These are phyloP conservation scores for Naematelia aurantialba DNA, from an alignment of 768 basidiomycete genomes.

Conservation along the genomic window DNA sequence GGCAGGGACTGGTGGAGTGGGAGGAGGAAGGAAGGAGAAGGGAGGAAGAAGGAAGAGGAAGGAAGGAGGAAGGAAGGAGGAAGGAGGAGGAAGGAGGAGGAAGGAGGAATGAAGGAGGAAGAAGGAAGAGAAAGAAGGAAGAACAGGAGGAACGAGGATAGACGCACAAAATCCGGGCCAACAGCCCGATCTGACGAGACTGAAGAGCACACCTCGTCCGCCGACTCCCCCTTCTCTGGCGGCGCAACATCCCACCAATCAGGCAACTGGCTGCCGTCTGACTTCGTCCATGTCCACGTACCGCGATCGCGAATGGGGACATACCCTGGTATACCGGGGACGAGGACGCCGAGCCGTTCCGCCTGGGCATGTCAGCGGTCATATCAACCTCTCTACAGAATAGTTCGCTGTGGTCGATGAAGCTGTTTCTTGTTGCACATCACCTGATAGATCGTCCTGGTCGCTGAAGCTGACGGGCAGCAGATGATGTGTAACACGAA, in stretches of 20 bases:
- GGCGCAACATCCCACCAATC: slow-evolving; percentile 41
- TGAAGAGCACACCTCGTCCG: neutral
- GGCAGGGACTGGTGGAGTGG: neutral
- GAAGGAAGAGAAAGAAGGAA: no score
- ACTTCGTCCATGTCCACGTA: slow-evolving; percentile 12
- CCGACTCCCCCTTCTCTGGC: slow-evolving; percentile 3
- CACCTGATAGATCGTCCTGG: no score
- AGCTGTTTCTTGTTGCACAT: no score
- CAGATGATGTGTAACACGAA: neutral
- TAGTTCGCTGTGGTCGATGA: neutral
- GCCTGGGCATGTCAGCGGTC: slow-evolving; percentile 30
- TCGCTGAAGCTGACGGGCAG: neutral
- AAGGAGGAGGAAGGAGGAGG: no score
- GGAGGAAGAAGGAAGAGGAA: no score
- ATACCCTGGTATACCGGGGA: slow-evolving; percentile 43
- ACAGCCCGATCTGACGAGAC: neutral
- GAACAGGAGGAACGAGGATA: no score
- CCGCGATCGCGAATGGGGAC: slow-evolving; percentile 33
- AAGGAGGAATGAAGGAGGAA: no score
- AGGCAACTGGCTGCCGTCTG: slow-evolving; percentile 25
- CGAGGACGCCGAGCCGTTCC: slow-evolving; percentile 34
- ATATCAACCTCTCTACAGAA: neutral
- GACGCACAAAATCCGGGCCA: neutral
- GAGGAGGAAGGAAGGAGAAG: no score
- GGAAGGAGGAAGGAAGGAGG: no score